A percentile compares a stretch with the other conserved stretches of the same genome.
These are phyloP conservation scores for Amaranthus tricolor DNA, from an alignment of 179 eudicot species.

Conservation along the genomic window DNA sequence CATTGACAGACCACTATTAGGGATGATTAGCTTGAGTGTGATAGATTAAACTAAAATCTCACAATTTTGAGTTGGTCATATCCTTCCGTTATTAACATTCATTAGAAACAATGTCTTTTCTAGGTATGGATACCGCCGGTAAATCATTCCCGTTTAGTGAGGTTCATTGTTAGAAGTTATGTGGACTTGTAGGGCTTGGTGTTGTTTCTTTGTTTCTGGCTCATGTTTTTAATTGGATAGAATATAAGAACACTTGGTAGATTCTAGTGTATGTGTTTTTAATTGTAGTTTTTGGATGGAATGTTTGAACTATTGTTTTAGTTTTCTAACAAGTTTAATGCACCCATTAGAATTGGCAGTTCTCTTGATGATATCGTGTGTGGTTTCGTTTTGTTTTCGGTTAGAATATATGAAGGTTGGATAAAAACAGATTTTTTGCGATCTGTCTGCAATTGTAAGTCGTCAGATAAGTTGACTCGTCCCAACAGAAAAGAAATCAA, in stretches of 20 bases:
- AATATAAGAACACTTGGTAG: background rate
- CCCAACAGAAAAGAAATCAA: too few species aligned
- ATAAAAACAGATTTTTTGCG: background rate
- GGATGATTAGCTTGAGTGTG: background rate
- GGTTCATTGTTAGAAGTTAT: background rate
- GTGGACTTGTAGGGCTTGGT: background rate
- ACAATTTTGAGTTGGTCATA: background rate
- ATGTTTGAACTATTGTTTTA: background rate
- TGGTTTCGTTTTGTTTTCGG: background rate
- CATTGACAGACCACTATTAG: background rate
- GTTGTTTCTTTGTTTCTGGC: background rate
- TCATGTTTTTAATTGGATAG: background rate
- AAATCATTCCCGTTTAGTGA: too few species aligned
- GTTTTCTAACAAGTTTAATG: background rate
- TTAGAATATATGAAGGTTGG: background rate
- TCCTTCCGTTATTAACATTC: background rate
- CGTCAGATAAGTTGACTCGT: background rate
- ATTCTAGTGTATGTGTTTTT: background rate
- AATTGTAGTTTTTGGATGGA: background rate
- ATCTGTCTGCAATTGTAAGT: background rate
- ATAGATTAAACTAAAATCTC: background rate
- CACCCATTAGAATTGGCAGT: background rate
- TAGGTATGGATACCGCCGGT: background rate
- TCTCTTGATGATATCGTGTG: conserved; percentile 2
- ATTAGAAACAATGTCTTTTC: background rate